These are phyloP conservation scores for Magnusiomyces paraingens DNA, from an alignment of 1,139 yeast genomes.

Conservation along the genomic window DNA sequence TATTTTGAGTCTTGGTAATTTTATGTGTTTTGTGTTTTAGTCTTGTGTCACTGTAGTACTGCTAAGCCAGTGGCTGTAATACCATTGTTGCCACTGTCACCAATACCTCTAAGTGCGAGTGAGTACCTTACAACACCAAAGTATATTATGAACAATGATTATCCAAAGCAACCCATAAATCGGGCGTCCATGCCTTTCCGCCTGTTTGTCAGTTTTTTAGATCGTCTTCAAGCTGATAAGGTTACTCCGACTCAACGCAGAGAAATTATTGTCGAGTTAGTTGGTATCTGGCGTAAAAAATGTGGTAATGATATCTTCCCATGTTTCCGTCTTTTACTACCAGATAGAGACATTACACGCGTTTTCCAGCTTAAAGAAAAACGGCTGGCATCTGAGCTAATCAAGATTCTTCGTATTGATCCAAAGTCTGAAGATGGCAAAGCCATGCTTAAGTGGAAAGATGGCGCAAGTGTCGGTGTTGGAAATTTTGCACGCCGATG, in stretches of 20 bases:
- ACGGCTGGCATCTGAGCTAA: slow-evolving; percentile 13
- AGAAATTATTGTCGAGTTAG: neutral
- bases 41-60: too few species aligned
- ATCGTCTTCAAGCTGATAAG: neutral
- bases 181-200: neutral
- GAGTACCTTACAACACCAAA: too few species aligned
- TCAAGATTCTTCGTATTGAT: slow-evolving; percentile 43
- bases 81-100: too few species aligned
- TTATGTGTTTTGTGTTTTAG: too few species aligned
- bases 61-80: too few species aligned
- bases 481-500: slow-evolving; percentile 39
- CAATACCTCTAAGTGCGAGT: too few species aligned
- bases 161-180: slow-evolving; percentile 1
- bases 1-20: too few species aligned
- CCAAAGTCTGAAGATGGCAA: slow-evolving; percentile 45
- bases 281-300: slow-evolving; percentile 1
- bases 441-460: slow-evolving; percentile 44
- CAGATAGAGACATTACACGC: neutral
- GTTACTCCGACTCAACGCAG: neutral
- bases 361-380: slow-evolving; percentile 1
- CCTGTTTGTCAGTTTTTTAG: slow-evolving; percentile 1
- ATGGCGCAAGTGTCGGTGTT: slow-evolving; percentile 32
- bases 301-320: slow-evolving; percentile 6
- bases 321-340: slow-evolving; percentile 2
- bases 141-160: neutral